Percentiles rank a stretch among this genome's conserved stretches.
Conservation (phyloP, 371 early-diverging fungal genomes). For the Mucor plumbeus region DNA sequence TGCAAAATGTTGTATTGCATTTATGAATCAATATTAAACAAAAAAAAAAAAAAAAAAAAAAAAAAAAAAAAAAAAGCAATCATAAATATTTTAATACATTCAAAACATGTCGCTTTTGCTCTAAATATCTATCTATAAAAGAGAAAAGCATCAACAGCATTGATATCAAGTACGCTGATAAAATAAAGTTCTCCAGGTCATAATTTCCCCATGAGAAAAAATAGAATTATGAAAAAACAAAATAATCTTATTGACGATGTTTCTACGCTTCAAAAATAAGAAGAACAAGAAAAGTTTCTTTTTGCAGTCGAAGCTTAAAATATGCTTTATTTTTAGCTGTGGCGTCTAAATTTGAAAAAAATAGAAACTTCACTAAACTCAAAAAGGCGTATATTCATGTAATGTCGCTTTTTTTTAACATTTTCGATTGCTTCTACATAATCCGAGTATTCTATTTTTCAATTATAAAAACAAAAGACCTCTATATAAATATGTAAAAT, state of each 20-base stretch:
- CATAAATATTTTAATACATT: neutral
- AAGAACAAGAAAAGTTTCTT: no score
- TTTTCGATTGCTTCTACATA: neutral
- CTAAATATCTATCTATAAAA: no score
- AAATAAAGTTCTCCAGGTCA: no score
- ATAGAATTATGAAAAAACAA: no score
- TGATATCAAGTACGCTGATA: no score
- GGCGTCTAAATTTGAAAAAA: slow-evolving; percentile 2
- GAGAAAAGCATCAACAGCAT: no score
- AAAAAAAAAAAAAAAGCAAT: neutral
- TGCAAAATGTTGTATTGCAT: neutral
- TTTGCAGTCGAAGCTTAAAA: no score
- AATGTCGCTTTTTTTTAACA: neutral
- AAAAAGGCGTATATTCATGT: neutral
- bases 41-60: neutral
- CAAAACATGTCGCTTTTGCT: no score
- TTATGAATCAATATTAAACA: neutral
- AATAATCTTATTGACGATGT: no score
- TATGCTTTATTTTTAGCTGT: neutral
- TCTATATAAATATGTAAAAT: neutral
- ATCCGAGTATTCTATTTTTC: slow-evolving; percentile 1
- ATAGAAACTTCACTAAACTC: neutral
- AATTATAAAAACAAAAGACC: neutral
- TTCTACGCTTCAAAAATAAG: no score
- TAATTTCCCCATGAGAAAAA: no score